Evolutionary conservation across 169 alveolate genomes (phyloP), one percentile per base, ranked within the genome.

Genomic region (Plasmodium yoelii): DNA sequence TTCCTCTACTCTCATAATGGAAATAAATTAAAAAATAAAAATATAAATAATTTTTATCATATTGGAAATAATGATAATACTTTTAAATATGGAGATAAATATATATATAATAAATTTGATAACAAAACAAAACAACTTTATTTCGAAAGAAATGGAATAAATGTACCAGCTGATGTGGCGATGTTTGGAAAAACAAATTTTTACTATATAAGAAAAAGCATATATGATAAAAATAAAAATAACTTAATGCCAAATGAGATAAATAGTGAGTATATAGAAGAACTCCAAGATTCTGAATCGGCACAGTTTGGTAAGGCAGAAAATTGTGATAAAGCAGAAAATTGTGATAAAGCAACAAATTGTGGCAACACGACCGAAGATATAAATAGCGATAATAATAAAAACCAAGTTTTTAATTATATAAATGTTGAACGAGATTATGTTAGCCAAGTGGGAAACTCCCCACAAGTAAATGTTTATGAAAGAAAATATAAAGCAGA

Each of bases 141-240:
- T 80, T 80, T 80, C 44, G 90, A 80, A 22, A 64, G 90, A 46
- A 80, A 64, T 44, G 90, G 90, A 18, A 80, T 80, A 28, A 80
- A 80, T 24, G 74, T 80, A 22, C 90, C 90, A 3, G 24, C 51
- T 49, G 90, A 80, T 64, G 61, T 80, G 18, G 90, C 90, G n/a
- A 80, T 80, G 90, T 80, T 80, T 80, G 90, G 90, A 28, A 65
- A 67, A 26, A 80, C 80, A 24, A 80, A 80, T 39, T 63, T 80
- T 18, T 80, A 80, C 49, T 80, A 80, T 44, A 57, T 80, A 70
- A 49, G 90, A 61, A 82, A 80, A 59, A 80, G 77, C 53, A 68
- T 80, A 19, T 80, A 80, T 26, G 49, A 80, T 65, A 55, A 70
- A 57, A 46, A 57, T 42, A 26, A 65, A 39, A 80, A 80, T 42